Percentiles rank a stretch among this genome's conserved stretches.
Conservation (phyloP, 1,284 basidiomycete species). For the Ustilago loliicola region DNA sequence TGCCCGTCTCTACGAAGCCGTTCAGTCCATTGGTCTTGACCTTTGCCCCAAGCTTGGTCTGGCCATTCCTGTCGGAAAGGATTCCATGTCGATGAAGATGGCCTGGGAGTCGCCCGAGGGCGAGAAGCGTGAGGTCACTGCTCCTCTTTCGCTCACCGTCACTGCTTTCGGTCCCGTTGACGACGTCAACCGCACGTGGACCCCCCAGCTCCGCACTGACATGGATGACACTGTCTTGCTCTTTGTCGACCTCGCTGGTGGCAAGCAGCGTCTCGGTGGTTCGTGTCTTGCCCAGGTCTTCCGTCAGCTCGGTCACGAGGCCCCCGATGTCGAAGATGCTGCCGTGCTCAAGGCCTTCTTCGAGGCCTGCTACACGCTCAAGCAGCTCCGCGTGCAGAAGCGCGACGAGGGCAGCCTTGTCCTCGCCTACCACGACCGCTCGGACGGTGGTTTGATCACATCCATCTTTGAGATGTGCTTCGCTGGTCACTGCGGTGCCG, state of each 20-base stretch:
- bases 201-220: slow-evolving; percentile 82
- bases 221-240: slow-evolving; percentile 77
- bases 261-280: slow-evolving; percentile 89
- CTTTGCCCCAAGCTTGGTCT: slow-evolving; percentile 94
- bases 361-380: slow-evolving; percentile 79
- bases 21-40: slow-evolving; percentile 91
- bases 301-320: slow-evolving; percentile 87
- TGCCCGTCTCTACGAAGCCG: slow-evolving; percentile 89
- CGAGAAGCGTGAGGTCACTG: slow-evolving; percentile 83
- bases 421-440: slow-evolving; percentile 96
- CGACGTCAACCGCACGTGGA: slow-evolving; percentile 88
- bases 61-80: slow-evolving; percentile 97
- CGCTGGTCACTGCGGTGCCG: slow-evolving; percentile 85
- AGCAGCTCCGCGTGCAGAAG: slow-evolving; percentile 71
- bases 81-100: slow-evolving; percentile 99
- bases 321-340: slow-evolving; percentile 89
- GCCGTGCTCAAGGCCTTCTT: slow-evolving; percentile 85
- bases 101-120: slow-evolving; percentile 78
- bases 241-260: slow-evolving; percentile 88
- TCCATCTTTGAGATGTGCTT: slow-evolving; percentile 97
- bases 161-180: slow-evolving; percentile 93
- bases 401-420: slow-evolving; percentile 77
- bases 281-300: slow-evolving; percentile 95
- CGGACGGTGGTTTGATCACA: slow-evolving; percentile 94
- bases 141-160: slow-evolving; percentile 91